phyloP scores from a whole-genome alignment of 2,329 filamentous ascomycete genomes.

The Aspergillus neotritici region DNA sequence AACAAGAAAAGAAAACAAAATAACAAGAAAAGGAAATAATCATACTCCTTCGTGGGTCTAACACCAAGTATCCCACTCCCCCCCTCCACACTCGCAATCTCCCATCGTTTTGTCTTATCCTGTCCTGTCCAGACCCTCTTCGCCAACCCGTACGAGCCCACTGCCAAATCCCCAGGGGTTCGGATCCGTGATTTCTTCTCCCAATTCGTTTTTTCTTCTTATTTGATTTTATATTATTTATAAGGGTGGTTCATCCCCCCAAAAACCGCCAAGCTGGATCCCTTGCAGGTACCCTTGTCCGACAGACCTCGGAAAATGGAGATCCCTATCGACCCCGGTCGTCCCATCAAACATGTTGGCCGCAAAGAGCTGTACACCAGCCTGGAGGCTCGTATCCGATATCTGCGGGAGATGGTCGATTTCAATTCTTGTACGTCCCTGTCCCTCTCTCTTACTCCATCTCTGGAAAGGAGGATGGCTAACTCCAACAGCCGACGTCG shows the following conservation, averaged over 20 bases:
- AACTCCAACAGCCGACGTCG: slow-evolving; percentile 58
- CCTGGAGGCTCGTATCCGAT: slow-evolving; percentile 63
- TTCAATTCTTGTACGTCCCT: slow-evolving; percentile 59
- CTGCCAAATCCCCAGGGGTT: slow-evolving; percentile 8
- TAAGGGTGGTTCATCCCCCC: background rate
- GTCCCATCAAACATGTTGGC: slow-evolving; percentile 55
- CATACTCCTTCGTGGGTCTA: too few relatives aligned
- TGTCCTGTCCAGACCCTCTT: slow-evolving; percentile 3
- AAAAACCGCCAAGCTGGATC: background rate
- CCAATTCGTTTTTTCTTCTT: background rate
- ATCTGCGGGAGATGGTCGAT: slow-evolving; percentile 70
- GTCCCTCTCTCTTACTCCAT: background rate
- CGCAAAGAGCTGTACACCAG: slow-evolving; percentile 66
- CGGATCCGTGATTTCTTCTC: background rate
- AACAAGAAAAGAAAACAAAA: background rate
- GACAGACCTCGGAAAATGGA: slow-evolving; percentile 9
- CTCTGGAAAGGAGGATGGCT: background rate
- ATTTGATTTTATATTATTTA: background rate
- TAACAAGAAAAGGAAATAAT: slow-evolving; percentile 1
- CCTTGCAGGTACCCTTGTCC: background rate
- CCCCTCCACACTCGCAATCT: background rate
- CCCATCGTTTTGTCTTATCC: background rate
- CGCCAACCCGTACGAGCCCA: background rate
- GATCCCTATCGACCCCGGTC: slow-evolving; percentile 12
- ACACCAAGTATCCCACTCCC: too few relatives aligned